Conservation (phyloP, 495 filamentous ascomycete genomes). For the Annulohypoxylon nitens region DNA sequence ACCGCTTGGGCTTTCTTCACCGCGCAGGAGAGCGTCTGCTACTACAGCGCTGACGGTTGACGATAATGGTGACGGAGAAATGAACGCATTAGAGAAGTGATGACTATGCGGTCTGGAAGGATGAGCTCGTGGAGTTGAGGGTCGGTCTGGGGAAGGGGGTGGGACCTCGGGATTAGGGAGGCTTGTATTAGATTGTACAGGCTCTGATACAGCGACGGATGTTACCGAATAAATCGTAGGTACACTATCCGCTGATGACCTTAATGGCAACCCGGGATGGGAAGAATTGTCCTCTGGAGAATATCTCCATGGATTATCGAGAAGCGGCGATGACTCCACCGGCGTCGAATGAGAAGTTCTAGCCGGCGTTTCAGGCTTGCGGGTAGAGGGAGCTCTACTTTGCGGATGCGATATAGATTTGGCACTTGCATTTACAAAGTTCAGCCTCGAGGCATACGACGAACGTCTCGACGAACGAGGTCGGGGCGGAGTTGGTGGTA, state of each 20-base stretch:
- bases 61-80: slow-evolving; percentile 63
- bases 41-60: slow-evolving; percentile 63
- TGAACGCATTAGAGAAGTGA: slow-evolving; percentile 55
- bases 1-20: slow-evolving; percentile 51
- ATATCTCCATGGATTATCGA: slow-evolving; percentile 54
- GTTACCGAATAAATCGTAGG: slow-evolving; percentile 49
- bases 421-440: slow-evolving; percentile 49
- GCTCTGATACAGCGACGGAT: slow-evolving; percentile 51
- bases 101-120: slow-evolving; percentile 51
- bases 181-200: slow-evolving; percentile 38
- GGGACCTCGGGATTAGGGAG: slow-evolving; percentile 38
- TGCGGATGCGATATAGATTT: slow-evolving; percentile 39
- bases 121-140: slow-evolving; percentile 49
- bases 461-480: slow-evolving; percentile 52
- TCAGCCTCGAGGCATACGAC: slow-evolving; percentile 53
- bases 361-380: slow-evolving; percentile 32
- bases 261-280: slow-evolving; percentile 51
- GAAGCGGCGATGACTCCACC: slow-evolving; percentile 48
- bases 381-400: slow-evolving; percentile 42
- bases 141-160: slow-evolving; percentile 47
- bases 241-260: slow-evolving; percentile 57
- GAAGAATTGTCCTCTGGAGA: slow-evolving; percentile 32
- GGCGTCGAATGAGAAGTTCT: slow-evolving; percentile 38
- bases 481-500: slow-evolving; percentile 24
- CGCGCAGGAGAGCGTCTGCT: slow-evolving; percentile 57